Conservation (phyloP, 768 basidiomycete species). For the Daedalea quercina region DNA sequence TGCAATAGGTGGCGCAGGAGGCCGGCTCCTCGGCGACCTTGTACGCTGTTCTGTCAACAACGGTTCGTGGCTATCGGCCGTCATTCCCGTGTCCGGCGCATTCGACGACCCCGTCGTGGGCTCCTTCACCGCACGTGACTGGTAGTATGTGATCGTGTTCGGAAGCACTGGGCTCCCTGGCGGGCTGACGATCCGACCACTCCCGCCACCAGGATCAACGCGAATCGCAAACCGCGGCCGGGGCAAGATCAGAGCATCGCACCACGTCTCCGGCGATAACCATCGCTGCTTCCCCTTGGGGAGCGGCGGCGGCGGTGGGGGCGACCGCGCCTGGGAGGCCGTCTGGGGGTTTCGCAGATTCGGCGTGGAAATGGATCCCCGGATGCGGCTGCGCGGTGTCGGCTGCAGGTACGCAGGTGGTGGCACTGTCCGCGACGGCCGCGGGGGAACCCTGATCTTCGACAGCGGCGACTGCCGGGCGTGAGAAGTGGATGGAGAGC, state of each 20-base stretch:
- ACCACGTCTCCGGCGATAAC: constrained; percentile 75
- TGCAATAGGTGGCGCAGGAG: neutral
- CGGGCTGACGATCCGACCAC: constrained; percentile 39
- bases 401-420: constrained; percentile 19
- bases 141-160: neutral
- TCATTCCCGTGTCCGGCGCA: neutral
- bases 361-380: constrained; percentile 59
- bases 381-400: constrained; percentile 24
- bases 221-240: constrained; percentile 56
- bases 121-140: neutral
- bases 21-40: too few species aligned
- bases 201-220: constrained; percentile 31
- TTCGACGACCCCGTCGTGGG: neutral
- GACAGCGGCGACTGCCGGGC: constrained; percentile 8
- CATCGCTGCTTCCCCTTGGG: constrained; percentile 53
- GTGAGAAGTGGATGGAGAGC: constrained; percentile 9
- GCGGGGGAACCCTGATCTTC: constrained; percentile 18
- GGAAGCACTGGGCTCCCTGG: constrained; percentile 34
- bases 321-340: constrained; percentile 8
- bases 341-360: constrained; percentile 37
- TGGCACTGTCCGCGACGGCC: constrained; percentile 2
- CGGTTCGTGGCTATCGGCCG: neutral
- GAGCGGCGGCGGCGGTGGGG: constrained; percentile 1
- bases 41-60: neutral
- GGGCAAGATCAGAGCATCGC: constrained; percentile 72